Evolutionary conservation across 1,284 basidiomycete species (phyloP), one percentile per base, ranked within the genome.

Genomic region (Cystobasidiaceae sp.): DNA sequence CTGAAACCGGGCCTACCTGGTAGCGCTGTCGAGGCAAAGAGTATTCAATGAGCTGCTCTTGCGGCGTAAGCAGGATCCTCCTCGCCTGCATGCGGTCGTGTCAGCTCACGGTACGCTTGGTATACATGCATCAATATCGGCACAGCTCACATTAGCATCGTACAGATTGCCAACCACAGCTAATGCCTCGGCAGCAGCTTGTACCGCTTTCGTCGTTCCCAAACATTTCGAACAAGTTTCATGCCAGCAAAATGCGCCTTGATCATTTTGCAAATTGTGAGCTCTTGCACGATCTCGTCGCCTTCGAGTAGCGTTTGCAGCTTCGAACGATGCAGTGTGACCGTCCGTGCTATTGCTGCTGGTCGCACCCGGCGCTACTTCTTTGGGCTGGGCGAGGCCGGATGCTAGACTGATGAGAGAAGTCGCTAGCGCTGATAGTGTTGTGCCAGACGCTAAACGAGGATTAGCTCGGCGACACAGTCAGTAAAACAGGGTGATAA

Each of bases 171-270:
- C 87, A 1, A 90, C 83, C 55, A 77, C 83, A 70, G 88, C 86
- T 46, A 92, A 73, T 0, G 83, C 82, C 68, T 91, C 89, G 5
- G 84, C 83, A 0, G 86, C 85, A 73, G 84, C 85, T 75, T 91
- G 89, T 67, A 91, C 78, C 0, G 85, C 87, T 71, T 87, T 90
- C 0, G 88, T 89, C 52, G 90, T 76, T 60, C 82, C 81, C 30
- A 90, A 77, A 73, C 89, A 91, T 37, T 86, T 88, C 85, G 48
- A 19, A 37, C 34, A 55, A 86, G 90, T 81, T 66, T 90, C 87
- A 21, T 85, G 80, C 89, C 89, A 93, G 75, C 89, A 90, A 88
- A 90, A 89, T 1, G 87, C 89, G 0, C 87, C 85, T 21, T 88
- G 82, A 13, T 81, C 80, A 71, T 90, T 91, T 66, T 85, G 75